Conservation (phyloP, 176 grass and related monocot genomes). For the Ampelocalamus luodianensis region DNA sequence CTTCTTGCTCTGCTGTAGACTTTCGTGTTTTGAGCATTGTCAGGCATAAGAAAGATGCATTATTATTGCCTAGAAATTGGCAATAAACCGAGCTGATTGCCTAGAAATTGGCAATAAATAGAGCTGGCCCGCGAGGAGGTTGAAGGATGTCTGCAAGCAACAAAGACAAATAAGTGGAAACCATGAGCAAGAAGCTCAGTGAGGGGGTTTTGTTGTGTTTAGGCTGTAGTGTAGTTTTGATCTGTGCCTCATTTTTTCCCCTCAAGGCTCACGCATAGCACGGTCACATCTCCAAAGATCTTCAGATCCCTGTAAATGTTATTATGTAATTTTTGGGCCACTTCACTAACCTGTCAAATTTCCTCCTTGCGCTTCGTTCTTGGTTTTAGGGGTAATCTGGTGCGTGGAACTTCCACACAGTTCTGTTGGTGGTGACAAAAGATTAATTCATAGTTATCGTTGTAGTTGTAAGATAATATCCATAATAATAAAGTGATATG, state of each 20-base stretch:
- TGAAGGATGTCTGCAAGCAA: slow-evolving; percentile 7
- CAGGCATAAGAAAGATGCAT: neutral
- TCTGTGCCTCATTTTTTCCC: neutral
- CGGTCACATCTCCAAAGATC: neutral
- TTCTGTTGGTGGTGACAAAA: neutral
- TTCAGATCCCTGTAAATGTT: slow-evolving; percentile 49
- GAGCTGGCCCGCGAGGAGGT: neutral
- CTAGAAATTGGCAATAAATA: slow-evolving; percentile 29
- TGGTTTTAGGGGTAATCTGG: too few species aligned
- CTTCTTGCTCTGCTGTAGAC: slow-evolving; percentile 21
- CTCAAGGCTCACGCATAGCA: neutral
- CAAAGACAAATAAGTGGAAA: slow-evolving; percentile 25
- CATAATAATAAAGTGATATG: slow-evolving; percentile 40
- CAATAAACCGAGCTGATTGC: too few species aligned
- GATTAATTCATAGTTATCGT: slow-evolving; percentile 29
- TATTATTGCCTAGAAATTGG: too few species aligned
- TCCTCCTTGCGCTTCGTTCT: neutral
- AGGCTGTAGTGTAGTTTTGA: neutral
- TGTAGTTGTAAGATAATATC: slow-evolving; percentile 34
- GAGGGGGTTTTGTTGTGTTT: neutral
- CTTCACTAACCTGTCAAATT: slow-evolving; percentile 23
- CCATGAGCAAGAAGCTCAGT: slow-evolving; percentile 17
- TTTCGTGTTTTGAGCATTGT: neutral
- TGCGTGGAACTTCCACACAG: neutral
- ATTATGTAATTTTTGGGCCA: slow-evolving; percentile 48